Evolutionary conservation across 208 protist species (phyloP), one percentile per base, ranked within the genome.

Genomic region (Sergeia podlipaevii): DNA sequence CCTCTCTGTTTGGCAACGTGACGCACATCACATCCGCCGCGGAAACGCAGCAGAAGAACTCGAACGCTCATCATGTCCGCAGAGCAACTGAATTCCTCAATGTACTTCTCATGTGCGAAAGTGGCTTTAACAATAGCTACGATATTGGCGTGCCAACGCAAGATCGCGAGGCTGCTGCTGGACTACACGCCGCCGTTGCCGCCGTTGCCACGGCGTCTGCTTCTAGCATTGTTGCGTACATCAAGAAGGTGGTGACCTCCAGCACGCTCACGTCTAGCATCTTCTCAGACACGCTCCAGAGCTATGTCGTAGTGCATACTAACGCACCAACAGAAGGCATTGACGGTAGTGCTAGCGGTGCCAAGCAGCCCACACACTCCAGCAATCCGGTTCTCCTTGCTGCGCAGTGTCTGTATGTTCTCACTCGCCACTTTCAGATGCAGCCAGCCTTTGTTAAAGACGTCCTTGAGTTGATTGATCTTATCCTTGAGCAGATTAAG

Each of bases 371-470:
- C 10, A n/a, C n/a, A n/a, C n/a, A n/a, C n/a, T 38, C 32, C 51
- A 46, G 55, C 39, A 85, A 77, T 34, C 67, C 83, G 1, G 43
- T 80, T 44, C 63, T 94, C 52, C 33, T 89, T 26, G 71, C 80
- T 0, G 78, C 81, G 10, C 84, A 95, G 77, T 90, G 77, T 46
- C 65, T 95, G 3, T 85, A 85, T 29, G 66, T 95, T 10, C 44
- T 95, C 41, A 92, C 88, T 21, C 80, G 84, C 13, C 84, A 95
- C 65, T 95, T 92, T 49, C 88, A 95, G 65, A 74, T 91, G 73
- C 64, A 73, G 27, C 50, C 62, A 47, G 69, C 50, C 21, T 69
- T 88, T 39, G 60, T 94, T 27, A 75, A 77, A 52, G 71, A 82
- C 39, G 39, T 74, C 2, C 70, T 77, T 11, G 60, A 29, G 26